phyloP scores from a whole-genome alignment of 768 basidiomycete genomes.

The Cubamyces lactineus region DNA sequence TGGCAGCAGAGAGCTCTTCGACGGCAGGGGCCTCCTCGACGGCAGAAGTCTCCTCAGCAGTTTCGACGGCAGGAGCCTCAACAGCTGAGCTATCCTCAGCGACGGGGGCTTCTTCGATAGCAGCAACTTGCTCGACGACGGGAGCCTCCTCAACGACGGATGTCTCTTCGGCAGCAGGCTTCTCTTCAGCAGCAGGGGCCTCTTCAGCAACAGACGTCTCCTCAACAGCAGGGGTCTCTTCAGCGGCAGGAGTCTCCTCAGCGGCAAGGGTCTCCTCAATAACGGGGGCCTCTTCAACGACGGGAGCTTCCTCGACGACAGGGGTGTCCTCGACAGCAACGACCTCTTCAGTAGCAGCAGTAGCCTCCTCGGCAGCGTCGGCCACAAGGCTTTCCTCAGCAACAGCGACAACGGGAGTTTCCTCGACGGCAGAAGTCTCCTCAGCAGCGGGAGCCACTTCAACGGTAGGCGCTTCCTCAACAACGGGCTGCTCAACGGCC shows the following conservation, averaged over 20 bases:
- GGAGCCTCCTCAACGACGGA: neutral
- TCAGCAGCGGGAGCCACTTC: neutral
- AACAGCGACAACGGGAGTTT: neutral
- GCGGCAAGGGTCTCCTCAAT: no score
- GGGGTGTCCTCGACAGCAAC: neutral
- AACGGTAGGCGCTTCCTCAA: neutral
- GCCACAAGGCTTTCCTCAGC: neutral
- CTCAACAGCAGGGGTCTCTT: neutral
- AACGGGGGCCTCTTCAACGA: neutral
- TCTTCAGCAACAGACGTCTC: no score
- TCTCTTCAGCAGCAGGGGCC: no score
- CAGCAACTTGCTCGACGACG: neutral
- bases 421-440: neutral
- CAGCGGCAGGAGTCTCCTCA: neutral
- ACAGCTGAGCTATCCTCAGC: no score
- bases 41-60: neutral
- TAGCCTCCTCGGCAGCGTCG: no score
- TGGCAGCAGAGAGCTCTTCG: neutral
- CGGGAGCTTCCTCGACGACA: neutral
- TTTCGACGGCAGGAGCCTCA: neutral
- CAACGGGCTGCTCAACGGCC: neutral
- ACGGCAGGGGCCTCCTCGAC: neutral
- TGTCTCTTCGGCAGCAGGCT: neutral
- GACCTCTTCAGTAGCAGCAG: slow-evolving; percentile 1
- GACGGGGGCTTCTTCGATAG: no score